Conservation (phyloP, 2,329 filamentous ascomycete species). For the Didymosphaeria variabile region DNA sequence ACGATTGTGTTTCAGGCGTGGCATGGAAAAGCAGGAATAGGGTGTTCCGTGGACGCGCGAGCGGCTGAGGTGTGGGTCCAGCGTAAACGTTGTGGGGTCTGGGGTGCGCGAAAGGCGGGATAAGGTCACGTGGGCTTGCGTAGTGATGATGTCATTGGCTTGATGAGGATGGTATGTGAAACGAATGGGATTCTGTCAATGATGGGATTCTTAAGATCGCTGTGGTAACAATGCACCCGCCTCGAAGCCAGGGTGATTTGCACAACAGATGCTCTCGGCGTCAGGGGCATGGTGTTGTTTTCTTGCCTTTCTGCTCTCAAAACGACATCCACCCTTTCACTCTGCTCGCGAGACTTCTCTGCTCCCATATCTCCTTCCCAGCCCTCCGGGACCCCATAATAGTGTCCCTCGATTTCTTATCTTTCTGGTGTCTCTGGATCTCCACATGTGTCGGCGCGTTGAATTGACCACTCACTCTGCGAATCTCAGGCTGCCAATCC, state of each 20-base stretch:
- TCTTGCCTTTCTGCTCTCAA: background rate
- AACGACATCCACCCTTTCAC: constrained; percentile 1
- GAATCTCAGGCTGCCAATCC: constrained; percentile 21
- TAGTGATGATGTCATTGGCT: background rate
- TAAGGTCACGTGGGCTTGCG: background rate
- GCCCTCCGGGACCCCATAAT: background rate
- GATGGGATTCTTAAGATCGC: background rate
- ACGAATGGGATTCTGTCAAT: background rate
- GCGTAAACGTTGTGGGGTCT: constrained; percentile 1
- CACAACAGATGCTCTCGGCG: background rate
- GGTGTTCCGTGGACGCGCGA: background rate
- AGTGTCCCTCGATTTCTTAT: background rate
- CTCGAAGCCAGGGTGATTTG: background rate
- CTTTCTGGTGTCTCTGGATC: constrained; percentile 27
- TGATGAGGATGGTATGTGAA: background rate
- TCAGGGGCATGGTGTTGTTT: background rate
- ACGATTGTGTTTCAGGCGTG: background rate
- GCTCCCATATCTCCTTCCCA: background rate
- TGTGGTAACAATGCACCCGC: background rate
- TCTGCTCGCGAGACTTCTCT: constrained; percentile 1
- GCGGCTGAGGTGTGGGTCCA: constrained; percentile 1
- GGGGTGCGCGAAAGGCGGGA: background rate
- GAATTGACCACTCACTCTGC: constrained; percentile 36
- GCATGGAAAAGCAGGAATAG: constrained; percentile 5
- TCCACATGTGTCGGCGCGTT: constrained; percentile 40